Conservation (phyloP, 2,329 filamentous ascomycete genomes). For the Fusarium miscanthi region DNA sequence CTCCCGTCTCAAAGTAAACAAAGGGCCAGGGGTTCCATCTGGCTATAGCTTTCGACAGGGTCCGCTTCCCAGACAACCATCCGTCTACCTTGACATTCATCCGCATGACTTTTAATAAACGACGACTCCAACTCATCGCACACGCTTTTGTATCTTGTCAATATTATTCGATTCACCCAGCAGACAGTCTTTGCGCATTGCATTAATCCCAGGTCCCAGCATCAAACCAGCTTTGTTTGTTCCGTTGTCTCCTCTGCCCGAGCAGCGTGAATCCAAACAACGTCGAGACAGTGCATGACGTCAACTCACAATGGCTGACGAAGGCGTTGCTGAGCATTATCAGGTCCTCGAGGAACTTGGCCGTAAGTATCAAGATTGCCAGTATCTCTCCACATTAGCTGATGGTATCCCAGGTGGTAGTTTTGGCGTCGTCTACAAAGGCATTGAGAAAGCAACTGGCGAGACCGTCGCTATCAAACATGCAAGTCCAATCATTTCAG, state of each 20-base stretch:
- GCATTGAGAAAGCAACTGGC: constrained; percentile 88
- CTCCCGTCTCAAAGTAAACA: constrained; percentile 52
- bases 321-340: constrained; percentile 84
- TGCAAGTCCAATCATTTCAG: constrained; percentile 63
- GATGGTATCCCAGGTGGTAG: constrained; percentile 78
- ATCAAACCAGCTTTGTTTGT: constrained; percentile 18
- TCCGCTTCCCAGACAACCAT: constrained; percentile 52
- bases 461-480: constrained; percentile 97
- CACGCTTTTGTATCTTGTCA: constrained; percentile 2
- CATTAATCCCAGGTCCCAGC: not conserved
- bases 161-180: constrained; percentile 8
- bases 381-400: constrained; percentile 7
- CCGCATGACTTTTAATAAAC: constrained; percentile 39
- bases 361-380: constrained; percentile 69
- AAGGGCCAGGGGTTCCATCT: constrained; percentile 46
- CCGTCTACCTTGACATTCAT: constrained; percentile 31
- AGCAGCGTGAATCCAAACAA: constrained; percentile 21
- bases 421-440: constrained; percentile 97
- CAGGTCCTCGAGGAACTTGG: constrained; percentile 96
- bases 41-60: constrained; percentile 42
- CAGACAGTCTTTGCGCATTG: constrained; percentile 3
- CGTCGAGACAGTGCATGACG: constrained; percentile 39
- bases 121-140: constrained; percentile 18
- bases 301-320: constrained; percentile 63
- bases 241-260: constrained; percentile 14